These are phyloP conservation scores for Elsinoe ampelina DNA, from an alignment of 2,329 filamentous ascomycete genomes.

Conservation along the genomic window DNA sequence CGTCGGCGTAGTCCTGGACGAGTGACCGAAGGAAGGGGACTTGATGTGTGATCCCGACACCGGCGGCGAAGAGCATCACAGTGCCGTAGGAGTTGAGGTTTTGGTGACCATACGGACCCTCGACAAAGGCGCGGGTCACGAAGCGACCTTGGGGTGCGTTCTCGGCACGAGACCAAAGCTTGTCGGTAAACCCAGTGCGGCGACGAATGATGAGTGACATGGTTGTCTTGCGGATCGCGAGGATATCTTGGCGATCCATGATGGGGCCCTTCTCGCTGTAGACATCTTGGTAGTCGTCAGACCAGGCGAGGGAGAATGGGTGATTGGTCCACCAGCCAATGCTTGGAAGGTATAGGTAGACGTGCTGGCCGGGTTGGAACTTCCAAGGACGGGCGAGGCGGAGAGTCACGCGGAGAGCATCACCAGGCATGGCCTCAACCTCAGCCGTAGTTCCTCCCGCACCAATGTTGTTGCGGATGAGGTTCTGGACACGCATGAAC, in stretches of 20 bases:
- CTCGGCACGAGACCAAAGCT: constrained; percentile 62
- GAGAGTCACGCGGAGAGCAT: constrained; percentile 64
- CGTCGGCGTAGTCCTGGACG: constrained; percentile 50
- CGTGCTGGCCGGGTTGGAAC: constrained; percentile 66
- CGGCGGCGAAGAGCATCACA: constrained; percentile 79
- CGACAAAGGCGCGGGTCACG: constrained; percentile 62
- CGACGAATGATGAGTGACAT: constrained; percentile 81
- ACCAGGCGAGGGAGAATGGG: constrained; percentile 72
- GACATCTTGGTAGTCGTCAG: constrained; percentile 48
- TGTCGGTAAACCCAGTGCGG: constrained; percentile 78
- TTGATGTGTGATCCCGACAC: constrained; percentile 92
- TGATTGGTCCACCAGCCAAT: constrained; percentile 67
- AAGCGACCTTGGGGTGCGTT: constrained; percentile 45
- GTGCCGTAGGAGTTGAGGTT: constrained; percentile 88
- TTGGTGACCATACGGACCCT: constrained; percentile 78
- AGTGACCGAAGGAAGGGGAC: constrained; percentile 73
- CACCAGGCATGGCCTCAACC: constrained; percentile 66
- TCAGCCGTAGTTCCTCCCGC: constrained; percentile 57
- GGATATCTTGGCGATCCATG: constrained; percentile 43
- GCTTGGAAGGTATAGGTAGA: constrained; percentile 67
- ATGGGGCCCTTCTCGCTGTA: constrained; percentile 37
- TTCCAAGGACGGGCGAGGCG: constrained; percentile 68
- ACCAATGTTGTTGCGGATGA: constrained; percentile 59
- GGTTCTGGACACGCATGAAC: constrained; percentile 46
- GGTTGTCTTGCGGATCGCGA: constrained; percentile 40